Evolutionary conservation across 768 basidiomycete species (phyloP).

Genomic region (Glaciozyma martinii): DNA sequence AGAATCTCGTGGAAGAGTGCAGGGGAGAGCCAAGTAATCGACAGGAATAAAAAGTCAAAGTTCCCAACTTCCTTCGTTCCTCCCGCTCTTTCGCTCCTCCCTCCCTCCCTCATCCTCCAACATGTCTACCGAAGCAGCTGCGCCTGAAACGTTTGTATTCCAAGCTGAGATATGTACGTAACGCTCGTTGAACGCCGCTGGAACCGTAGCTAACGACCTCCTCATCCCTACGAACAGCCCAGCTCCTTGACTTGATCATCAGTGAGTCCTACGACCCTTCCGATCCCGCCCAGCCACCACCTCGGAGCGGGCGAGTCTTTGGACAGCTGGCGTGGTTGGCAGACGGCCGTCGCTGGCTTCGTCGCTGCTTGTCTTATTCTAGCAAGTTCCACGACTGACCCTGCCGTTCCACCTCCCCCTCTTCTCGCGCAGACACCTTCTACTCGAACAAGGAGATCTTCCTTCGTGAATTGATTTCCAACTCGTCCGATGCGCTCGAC

Average conservation of each 20-base stretch:
- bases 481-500: slow-evolving; percentile 95
- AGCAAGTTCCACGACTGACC: neutral
- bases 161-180: no score
- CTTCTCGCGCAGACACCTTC: slow-evolving; percentile 69
- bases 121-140: no score
- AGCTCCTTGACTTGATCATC: slow-evolving; percentile 97
- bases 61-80: no score
- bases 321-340: neutral
- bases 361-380: neutral
- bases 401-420: neutral
- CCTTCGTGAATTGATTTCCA: slow-evolving; percentile 96
- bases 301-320: neutral
- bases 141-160: no score
- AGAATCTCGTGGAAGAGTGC: no score
- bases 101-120: no score
- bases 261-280: slow-evolving; percentile 49
- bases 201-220: neutral
- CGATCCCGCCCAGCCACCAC: neutral
- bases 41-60: no score
- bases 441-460: slow-evolving; percentile 99
- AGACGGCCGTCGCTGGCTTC: neutral
- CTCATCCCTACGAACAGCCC: slow-evolving; percentile 42
- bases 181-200: neutral
- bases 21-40: no score
- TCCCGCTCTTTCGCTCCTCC: no score